phyloP scores from a whole-genome alignment of 352 stramenopile genomes.

The Phytophthora sp. region DNA sequence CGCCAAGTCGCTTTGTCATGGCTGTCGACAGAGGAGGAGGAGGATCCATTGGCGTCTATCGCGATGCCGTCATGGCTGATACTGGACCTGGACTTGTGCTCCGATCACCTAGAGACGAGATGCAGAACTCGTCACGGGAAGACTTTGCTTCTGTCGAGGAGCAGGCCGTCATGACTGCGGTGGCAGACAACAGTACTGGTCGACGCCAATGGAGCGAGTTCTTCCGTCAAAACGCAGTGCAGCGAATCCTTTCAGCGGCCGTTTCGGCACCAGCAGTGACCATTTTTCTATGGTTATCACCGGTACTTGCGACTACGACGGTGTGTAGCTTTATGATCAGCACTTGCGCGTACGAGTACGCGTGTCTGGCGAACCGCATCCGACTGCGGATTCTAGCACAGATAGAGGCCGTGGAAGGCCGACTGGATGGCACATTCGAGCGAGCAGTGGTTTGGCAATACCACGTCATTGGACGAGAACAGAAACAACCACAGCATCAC shows the following conservation, averaged over 20 bases:
- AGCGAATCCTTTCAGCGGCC: constrained; percentile 61
- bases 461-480: constrained; percentile 28
- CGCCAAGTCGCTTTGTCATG: constrained; percentile 17
- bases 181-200: neutral
- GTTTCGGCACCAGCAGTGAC: constrained; percentile 67
- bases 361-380: constrained; percentile 74
- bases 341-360: constrained; percentile 71
- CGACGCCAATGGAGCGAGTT: constrained; percentile 30
- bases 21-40: neutral
- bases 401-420: constrained; percentile 31
- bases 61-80: neutral
- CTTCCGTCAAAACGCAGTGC: constrained; percentile 56
- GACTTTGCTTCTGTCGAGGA: constrained; percentile 23
- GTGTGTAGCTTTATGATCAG: constrained; percentile 67
- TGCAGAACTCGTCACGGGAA: constrained; percentile 17
- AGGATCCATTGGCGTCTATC: neutral
- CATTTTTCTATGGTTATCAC: constrained; percentile 69
- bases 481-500: constrained; percentile 27
- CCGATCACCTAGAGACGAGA: constrained; percentile 2
- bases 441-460: constrained; percentile 11
- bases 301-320: constrained; percentile 63
- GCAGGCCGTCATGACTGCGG: neutral
- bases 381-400: constrained; percentile 51
- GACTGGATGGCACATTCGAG: constrained; percentile 2
- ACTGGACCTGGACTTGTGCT: neutral